Base-by-base conservation (phyloP, 306 rosid species). In the Cicer bijugum region DNA sequence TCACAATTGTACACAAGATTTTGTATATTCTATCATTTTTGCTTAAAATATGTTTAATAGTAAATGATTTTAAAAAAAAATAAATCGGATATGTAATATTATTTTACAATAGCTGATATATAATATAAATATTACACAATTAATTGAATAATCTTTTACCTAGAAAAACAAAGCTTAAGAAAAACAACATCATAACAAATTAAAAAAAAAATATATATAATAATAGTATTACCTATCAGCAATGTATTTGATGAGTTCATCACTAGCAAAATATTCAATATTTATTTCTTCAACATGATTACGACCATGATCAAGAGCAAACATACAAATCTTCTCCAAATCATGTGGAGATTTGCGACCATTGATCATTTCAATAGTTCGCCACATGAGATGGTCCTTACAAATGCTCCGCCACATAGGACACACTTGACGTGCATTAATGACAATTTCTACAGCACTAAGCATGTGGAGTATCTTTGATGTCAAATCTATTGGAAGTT, bases 351-450 rank as follows among this genome's bases (percentile, higher is more conserved):
- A 11, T 15, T 14, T 6, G 9, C 69, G 19, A 9, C 8, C 1
- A 52, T 73, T 59, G 1, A 9, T 37, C 86, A 89, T 84, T 56
- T 85, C 86, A 70, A 89, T 51, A 37, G 50, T n/a, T 39, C 81
- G 84, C 91, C 88, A 87, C 75, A 82, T 46, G 2, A 52, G 16
- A 37, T 91, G 91, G 6, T 87, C 88, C 61, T 52, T 81, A 71
- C 86, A 78, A 82, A 89, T 74, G 2, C 67, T 46, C 44, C 76
- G 71, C 88, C 91, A 88, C 45, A 35, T 44, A 45, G 72, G 42
- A 75, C 92, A 85, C 43, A 85, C 92, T 12, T 0, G 17, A 67
- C 76, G 85, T 40, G 77, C 86, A 50, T 35, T 74, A 33, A 1
- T 37, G 38, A 83, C 55, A 17, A 88, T 59, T 1, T 85, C 88